Evolutionary conservation across 108 stramenopile species (phyloP), one percentile per base, ranked within the genome.

Genomic region (Skeletonema menzelii): DNA sequence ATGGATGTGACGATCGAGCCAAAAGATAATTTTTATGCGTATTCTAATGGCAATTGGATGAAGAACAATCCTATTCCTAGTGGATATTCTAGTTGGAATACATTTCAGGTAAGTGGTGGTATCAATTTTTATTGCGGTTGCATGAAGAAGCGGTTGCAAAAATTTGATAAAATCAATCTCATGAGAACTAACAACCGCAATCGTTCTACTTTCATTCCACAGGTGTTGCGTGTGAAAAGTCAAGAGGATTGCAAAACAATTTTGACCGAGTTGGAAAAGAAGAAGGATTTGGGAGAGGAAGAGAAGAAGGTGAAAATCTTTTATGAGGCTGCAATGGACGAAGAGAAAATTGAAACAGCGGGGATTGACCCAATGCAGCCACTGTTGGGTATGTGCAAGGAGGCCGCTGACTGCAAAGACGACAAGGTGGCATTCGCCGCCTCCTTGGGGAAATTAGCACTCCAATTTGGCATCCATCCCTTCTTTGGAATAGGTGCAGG

Each of bases 51-150:
- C 0, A 79, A 73, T 10, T 94, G 93, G 93, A 80, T 89, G 57
- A 67, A 82, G 24, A 76, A 86, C 15, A 94, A 94, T 86, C 93
- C 90, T 56, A 94, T 94, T 40, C 93, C 93, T 27, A n/a, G 73
- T 13, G 90, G 75, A 26, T 94, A 94, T 82, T 82, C 89, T 22
- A 70, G 73, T 31, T 94, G 93, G 93, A 89, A 91, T 75, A 79
- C 89, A 2, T 94, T 94, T 37, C 35, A 37, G 35, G 35, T 37
- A 2, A 11, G 35, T 37, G 11, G 11, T 37, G 35, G 35, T 1
- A 12, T 32, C 0, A 37, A 10, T 37, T 12, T 11, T 31, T 31
- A 31, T 31, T 31, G 30, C 30, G 30, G 30, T 35, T 1, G 35
- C 11, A 37, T 37, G 10, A 4, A 7, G 31, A 7, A 32, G 31